Percentiles rank a stretch among this genome's conserved stretches.
Evolutionary conservation across 768 basidiomycete genomes (phyloP).

Genomic region (Pulveroboletus sp.): DNA sequence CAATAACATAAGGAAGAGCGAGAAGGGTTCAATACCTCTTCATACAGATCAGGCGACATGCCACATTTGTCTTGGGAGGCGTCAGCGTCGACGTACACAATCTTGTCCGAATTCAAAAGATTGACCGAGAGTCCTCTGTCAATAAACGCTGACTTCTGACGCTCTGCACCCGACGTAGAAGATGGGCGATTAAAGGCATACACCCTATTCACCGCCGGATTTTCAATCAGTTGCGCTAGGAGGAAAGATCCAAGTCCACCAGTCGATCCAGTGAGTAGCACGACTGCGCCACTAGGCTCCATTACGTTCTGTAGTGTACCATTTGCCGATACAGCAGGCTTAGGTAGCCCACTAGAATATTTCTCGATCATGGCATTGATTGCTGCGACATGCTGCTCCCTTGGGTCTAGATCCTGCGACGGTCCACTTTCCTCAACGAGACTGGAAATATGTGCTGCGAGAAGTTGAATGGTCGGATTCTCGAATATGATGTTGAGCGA

Average conservation of each 20-base stretch:
- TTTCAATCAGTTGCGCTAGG: constrained; percentile 28
- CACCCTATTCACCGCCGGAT: constrained; percentile 24
- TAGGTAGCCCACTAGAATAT: too few species aligned
- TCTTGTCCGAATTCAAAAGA: constrained; percentile 29
- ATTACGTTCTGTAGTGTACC: too few species aligned
- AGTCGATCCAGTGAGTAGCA: constrained; percentile 38
- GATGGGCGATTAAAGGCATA: constrained; percentile 33
- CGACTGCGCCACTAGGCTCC: neutral
- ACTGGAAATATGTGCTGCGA: too few species aligned
- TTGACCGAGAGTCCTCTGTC: constrained; percentile 33
- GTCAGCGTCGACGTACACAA: constrained; percentile 39
- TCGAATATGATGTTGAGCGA: too few species aligned
- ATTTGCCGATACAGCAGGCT: too few species aligned
- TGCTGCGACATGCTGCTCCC: too few species aligned
- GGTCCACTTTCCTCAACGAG: too few species aligned
- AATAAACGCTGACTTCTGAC: constrained; percentile 33
- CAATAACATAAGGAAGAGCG: neutral
- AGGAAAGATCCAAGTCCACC: constrained; percentile 40
- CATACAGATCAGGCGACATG: constrained; percentile 20
- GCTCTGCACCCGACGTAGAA: constrained; percentile 11
- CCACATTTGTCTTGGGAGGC: constrained; percentile 28
- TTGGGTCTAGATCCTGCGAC: too few species aligned
- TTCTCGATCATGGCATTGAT: too few species aligned
- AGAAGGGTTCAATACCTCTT: constrained; percentile 23
- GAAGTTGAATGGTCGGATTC: too few species aligned